A percentile compares a stretch with the other conserved stretches of the same genome.
Conservation (phyloP, 2,329 filamentous ascomycete genomes). For the Cytospora paraplurivora region DNA sequence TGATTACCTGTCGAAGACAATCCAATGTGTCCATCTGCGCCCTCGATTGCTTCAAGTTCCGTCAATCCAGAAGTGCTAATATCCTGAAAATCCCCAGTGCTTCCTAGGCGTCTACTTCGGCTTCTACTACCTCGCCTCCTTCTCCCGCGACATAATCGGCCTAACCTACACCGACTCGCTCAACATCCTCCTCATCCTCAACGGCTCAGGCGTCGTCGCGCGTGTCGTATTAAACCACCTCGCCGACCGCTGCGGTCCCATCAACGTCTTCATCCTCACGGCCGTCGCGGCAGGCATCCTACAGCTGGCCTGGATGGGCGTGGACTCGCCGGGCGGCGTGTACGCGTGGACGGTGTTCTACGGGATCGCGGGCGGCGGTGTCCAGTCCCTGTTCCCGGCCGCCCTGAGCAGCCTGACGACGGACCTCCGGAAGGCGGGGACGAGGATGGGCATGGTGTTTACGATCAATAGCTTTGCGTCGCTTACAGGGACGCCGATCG, state of each 20-base stretch:
- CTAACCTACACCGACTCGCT: constrained; percentile 54
- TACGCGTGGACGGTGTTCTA: constrained; percentile 66
- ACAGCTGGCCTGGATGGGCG: constrained; percentile 60
- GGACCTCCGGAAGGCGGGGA: constrained; percentile 54
- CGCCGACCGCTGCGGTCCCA: constrained; percentile 58
- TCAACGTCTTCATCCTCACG: constrained; percentile 62
- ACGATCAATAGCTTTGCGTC: constrained; percentile 56
- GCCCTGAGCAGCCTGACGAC: constrained; percentile 57
- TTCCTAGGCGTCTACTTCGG: constrained; percentile 59
- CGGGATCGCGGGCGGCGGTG: constrained; percentile 63
- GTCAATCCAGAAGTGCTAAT: not conserved
- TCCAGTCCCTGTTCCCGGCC: constrained; percentile 69
- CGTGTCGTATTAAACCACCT: constrained; percentile 60
- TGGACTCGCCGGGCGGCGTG: constrained; percentile 51
- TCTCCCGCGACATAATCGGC: constrained; percentile 45
- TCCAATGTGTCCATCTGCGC: too few relatives aligned
- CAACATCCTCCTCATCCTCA: constrained; percentile 65
- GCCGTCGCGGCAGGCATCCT: constrained; percentile 45
- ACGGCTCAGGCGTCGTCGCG: constrained; percentile 61
- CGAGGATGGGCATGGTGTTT: constrained; percentile 61
- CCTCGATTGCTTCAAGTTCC: constrained; percentile 20
- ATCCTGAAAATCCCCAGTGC: constrained; percentile 35
- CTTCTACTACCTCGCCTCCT: constrained; percentile 61
- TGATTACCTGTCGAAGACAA: not conserved
- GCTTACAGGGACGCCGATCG: constrained; percentile 55